A percentile compares a stretch with the other conserved stretches of the same genome.
Conservation (phyloP, 768 basidiomycete species). For the Phaffia australis region DNA sequence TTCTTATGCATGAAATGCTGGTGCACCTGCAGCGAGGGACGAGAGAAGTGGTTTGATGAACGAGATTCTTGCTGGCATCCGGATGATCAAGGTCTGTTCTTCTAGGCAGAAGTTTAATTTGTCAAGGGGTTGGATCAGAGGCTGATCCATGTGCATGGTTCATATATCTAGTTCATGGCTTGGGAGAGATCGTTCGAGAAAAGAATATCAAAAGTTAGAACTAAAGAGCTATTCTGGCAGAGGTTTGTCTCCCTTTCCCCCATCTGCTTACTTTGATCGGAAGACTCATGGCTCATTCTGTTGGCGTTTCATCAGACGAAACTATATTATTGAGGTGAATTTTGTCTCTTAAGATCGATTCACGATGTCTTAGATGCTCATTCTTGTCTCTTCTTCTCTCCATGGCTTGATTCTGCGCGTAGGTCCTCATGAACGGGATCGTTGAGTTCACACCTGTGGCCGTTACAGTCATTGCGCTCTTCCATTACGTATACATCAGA, state of each 20-base stretch:
- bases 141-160: conserved; percentile 6
- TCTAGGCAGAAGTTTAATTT: conserved; percentile 32
- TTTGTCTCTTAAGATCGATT: conserved; percentile 24
- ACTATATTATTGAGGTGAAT: conserved; percentile 69
- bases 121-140: conserved; percentile 50
- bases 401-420: not conserved
- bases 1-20: no score
- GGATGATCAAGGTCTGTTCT: conserved; percentile 13
- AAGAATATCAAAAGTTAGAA: conserved; percentile 58
- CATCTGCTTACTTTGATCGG: not conserved
- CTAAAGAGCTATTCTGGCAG: conserved; percentile 72
- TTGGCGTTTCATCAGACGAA: conserved; percentile 39
- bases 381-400: conserved; percentile 22
- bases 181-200: conserved; percentile 84
- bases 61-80: conserved; percentile 43
- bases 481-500: conserved; percentile 19
- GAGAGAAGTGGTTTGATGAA: conserved; percentile 88
- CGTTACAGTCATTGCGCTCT: not conserved
- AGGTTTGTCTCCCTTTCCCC: not conserved
- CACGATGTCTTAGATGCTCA: not conserved
- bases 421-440: not conserved
- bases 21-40: conserved; percentile 43
- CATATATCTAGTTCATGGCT: conserved; percentile 64
- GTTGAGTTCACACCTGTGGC: conserved; percentile 6
- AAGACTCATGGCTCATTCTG: no score